Base-by-base conservation (phyloP, 108 stramenopile species). In the Bacterosira constricta region DNA sequence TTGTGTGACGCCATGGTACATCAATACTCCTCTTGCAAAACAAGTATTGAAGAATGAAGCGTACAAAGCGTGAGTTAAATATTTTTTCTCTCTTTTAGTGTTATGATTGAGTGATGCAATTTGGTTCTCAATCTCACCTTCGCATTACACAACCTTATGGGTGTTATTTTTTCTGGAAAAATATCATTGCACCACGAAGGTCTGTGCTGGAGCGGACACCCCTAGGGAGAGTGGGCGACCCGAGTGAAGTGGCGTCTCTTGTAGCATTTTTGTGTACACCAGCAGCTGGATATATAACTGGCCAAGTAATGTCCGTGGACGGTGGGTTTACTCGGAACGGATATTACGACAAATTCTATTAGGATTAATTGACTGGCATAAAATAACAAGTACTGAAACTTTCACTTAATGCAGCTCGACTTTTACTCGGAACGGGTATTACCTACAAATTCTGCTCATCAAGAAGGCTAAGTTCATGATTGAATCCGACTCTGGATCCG, bases 231-330 rank as follows among this genome's bases (percentile, higher is more conserved):
- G 87, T 92, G 1, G 91, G 91, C 18, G 91, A 92, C 36, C 88
- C 79, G 4, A 83, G 77, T 35, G 97, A 97, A 78, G 84, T 95
- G 26, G 94, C 95, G 15, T 82, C 82, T 11, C 83, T 90, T 8
- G 89, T 96, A 45, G 92, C 95, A 17, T 99, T 98, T 63, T 77
- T 99, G 45, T 95, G 93, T 56, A 82, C 96, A 53, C 93, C 92
- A 11, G 90, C 92, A 12, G 86, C 88, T 49, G 77, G 88, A 10
- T 99, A 97, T 66, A 91, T 99, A 13, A 97, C 98, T n/a, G 97
- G 97, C 3, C 97, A 98, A 67, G 78, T 93, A 13, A 86, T 99
- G n/a, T 84, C 87, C 32, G 88, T 94, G 0, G 98, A 99, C 75
- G 98, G 98, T 38, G 98, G 97, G 1, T 80, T 94, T 73, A 86